These are phyloP conservation scores for Hordeum marinum DNA, from an alignment of 176 grass and related monocot species.

Conservation along the genomic window DNA sequence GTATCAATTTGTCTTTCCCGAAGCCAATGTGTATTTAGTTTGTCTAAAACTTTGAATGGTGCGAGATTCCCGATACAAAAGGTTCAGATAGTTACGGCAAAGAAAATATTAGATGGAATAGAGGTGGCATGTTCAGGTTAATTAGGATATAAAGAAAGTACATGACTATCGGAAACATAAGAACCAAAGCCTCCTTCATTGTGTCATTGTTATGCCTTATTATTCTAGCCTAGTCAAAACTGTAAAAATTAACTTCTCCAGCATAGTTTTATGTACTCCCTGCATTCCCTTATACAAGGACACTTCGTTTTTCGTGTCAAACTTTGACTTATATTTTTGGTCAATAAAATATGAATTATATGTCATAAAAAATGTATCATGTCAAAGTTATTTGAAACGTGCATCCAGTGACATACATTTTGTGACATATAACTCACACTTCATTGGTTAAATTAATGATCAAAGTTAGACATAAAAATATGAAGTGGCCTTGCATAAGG, in stretches of 20 bases:
- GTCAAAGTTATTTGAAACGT: no score
- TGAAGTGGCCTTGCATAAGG: no score
- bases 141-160: neutral
- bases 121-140: neutral
- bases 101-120: neutral
- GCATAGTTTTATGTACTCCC: neutral
- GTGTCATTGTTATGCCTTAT: neutral
- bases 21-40: neutral
- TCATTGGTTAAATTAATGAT: no score
- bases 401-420: no score
- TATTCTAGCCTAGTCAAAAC: neutral
- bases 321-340: no score
- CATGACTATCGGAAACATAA: neutral
- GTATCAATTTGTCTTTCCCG: neutral
- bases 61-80: neutral
- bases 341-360: no score
- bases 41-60: neutral
- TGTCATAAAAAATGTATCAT: no score
- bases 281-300: no score
- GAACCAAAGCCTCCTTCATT: neutral
- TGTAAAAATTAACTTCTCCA: neutral
- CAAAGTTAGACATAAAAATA: no score
- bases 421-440: no score
- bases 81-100: neutral
- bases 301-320: no score